Conservation (phyloP, 805 yeast species). For the Saccharomycopsis olivae region DNA sequence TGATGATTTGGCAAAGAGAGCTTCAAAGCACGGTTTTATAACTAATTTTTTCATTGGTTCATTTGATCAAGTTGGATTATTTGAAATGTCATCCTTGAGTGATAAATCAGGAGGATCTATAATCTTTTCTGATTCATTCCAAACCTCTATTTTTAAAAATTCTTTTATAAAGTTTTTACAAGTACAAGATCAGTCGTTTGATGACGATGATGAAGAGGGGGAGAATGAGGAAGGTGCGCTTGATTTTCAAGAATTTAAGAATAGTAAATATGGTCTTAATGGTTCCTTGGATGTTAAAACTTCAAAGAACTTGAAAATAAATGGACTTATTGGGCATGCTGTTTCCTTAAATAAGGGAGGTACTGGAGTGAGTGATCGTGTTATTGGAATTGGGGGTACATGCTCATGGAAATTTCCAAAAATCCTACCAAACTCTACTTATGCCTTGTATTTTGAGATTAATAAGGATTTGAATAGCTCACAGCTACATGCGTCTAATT, state of each 20-base stretch:
- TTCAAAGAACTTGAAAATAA: slow-evolving; percentile 38
- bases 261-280: slow-evolving; percentile 38
- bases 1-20: slow-evolving; percentile 34
- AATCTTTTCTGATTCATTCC: slow-evolving; percentile 54
- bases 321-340: slow-evolving; percentile 57
- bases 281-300: slow-evolving; percentile 49
- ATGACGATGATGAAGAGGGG: slow-evolving; percentile 1
- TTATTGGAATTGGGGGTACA: slow-evolving; percentile 40
- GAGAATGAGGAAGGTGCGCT: background rate
- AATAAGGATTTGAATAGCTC: slow-evolving; percentile 3
- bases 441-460: slow-evolving; percentile 48
- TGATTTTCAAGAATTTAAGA: background rate
- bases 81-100: slow-evolving; percentile 51
- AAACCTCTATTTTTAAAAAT: slow-evolving; percentile 59
- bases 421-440: slow-evolving; percentile 46
- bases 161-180: slow-evolving; percentile 44
- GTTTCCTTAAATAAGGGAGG: slow-evolving; percentile 31
- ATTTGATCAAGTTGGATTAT: slow-evolving; percentile 59
- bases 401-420: slow-evolving; percentile 52
- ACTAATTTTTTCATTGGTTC: slow-evolving; percentile 53
- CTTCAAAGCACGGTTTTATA: slow-evolving; percentile 42
- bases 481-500: background rate
- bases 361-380: slow-evolving; percentile 26
- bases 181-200: slow-evolving; percentile 5
- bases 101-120: slow-evolving; percentile 53